Evolutionary conservation across 176 grass and related monocot species (phyloP), one percentile per base, ranked within the genome.

Genomic region (Rhynchospora breviuscula): DNA sequence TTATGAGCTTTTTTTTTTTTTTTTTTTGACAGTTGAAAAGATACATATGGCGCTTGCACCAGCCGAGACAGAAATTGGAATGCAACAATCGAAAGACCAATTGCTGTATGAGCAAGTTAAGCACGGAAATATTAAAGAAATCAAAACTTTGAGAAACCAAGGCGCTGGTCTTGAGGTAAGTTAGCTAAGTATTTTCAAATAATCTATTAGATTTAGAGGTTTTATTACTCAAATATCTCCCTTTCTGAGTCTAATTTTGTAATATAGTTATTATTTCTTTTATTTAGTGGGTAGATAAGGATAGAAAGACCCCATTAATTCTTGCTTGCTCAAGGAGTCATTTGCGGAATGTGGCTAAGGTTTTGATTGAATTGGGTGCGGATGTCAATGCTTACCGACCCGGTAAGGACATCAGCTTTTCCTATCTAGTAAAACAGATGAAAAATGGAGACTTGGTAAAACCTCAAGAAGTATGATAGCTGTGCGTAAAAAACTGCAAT

Each of bases 231-330:
- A n/a, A 13, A 73, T 66, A 45, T 60, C 15, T 78, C 12, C 8
- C 35, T 63, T 21, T 60, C 22, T 33, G 48, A 44, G 71, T 87
- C 33, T 88, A 7, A 19, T 33, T 31, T 26, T 15, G 53, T 59
- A 22, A 53, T 63, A 9, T 81, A 6, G 35, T 40, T 66, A 3
- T 14, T 86, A 10, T 8, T 83, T 14, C 31, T 56, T 81, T 52
- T 57, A 53, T 90, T 78, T 46, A 98, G 92, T 98, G 95, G 95
- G 89, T 98, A 23, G 95, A 98, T 86, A 95, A 95, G 79, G 95
- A 98, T 65, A 92, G 95, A 58, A 98, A 90, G 86, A 98, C 89
- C 0, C 92, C 92, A 1, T 87, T 98, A 71, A 95, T 98, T 80
- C n/a, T 89, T 4, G 92, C 95, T 3, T 93, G 89, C 82, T 62